Evolutionary conservation across 768 basidiomycete genomes (phyloP).

Genomic region (Mycena kentingensis): DNA sequence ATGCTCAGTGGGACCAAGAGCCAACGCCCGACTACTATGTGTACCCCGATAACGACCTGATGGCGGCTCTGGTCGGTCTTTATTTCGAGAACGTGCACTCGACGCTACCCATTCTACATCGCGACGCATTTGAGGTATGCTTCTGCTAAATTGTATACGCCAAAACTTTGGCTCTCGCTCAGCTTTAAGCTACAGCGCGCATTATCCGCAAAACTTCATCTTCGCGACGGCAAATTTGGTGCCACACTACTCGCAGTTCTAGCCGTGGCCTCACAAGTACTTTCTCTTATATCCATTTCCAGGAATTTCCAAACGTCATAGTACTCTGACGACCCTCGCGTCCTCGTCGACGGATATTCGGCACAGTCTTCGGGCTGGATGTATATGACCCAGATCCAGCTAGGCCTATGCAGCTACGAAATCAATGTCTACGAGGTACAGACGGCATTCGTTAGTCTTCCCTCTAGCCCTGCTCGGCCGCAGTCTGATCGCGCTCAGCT

Average conservation of each 20-base stretch:
- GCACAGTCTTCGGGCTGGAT: neutral
- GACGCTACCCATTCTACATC: neutral
- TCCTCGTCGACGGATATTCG: neutral
- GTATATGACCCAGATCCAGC: neutral
- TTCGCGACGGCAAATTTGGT: neutral
- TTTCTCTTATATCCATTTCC: neutral
- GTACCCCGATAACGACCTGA: neutral
- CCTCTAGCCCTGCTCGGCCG: neutral
- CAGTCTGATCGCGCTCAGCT: neutral
- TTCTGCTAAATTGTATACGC: neutral
- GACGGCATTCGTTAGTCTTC: neutral
- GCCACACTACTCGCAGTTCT: neutral
- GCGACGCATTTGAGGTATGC: neutral
- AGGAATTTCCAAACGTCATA: too few species aligned
- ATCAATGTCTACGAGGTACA: neutral
- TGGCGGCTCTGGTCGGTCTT: neutral
- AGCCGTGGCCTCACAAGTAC: neutral
- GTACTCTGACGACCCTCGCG: conserved; percentile 2
- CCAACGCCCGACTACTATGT: neutral
- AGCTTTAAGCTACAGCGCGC: too few species aligned
- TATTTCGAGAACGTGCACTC: neutral
- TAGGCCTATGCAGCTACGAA: neutral
- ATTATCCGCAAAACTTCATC: neutral
- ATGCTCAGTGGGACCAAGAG: neutral
- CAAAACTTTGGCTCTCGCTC: neutral